Percentiles rank a stretch among this genome's conserved stretches.
phyloP scores from a whole-genome alignment of 2,329 filamentous ascomycete genomes.

The Phaeosphaeria sp. region DNA sequence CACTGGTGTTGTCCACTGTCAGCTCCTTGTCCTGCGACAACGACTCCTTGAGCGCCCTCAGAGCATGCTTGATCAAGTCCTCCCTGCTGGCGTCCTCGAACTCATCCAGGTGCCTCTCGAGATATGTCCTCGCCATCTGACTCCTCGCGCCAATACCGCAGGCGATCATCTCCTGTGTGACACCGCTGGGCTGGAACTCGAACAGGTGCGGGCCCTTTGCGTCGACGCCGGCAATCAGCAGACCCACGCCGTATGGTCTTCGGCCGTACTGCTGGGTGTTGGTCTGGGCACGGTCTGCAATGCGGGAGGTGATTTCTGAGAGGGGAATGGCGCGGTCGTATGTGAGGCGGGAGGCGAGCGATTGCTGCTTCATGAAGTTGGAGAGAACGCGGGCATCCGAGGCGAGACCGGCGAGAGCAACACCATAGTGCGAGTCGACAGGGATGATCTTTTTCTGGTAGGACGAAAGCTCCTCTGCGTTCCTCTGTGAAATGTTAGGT shows the following conservation, averaged over 20 bases:
- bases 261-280: constrained; percentile 98
- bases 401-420: constrained; percentile 94
- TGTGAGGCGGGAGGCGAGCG: constrained; percentile 90
- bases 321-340: constrained; percentile 94
- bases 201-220: constrained; percentile 94
- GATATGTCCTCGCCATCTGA: constrained; percentile 97
- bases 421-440: constrained; percentile 92
- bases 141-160: constrained; percentile 95
- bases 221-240: constrained; percentile 92
- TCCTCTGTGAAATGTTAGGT: constrained; percentile 68
- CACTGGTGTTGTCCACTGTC: constrained; percentile 94
- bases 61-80: constrained; percentile 87
- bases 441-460: constrained; percentile 99
- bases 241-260: constrained; percentile 92
- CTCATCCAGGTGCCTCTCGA: constrained; percentile 87
- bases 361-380: constrained; percentile 99
- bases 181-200: constrained; percentile 95
- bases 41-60: constrained; percentile 92
- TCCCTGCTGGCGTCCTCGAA: constrained; percentile 81
- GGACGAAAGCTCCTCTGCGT: constrained; percentile 98
- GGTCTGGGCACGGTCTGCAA: constrained; percentile 94
- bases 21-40: constrained; percentile 97
- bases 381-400: constrained; percentile 98
- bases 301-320: constrained; percentile 86
- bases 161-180: constrained; percentile 96